A percentile compares a stretch with the other conserved stretches of the same genome.
phyloP scores from a whole-genome alignment of 2,329 filamentous ascomycete genomes.

The Hypocrella siamensis region DNA sequence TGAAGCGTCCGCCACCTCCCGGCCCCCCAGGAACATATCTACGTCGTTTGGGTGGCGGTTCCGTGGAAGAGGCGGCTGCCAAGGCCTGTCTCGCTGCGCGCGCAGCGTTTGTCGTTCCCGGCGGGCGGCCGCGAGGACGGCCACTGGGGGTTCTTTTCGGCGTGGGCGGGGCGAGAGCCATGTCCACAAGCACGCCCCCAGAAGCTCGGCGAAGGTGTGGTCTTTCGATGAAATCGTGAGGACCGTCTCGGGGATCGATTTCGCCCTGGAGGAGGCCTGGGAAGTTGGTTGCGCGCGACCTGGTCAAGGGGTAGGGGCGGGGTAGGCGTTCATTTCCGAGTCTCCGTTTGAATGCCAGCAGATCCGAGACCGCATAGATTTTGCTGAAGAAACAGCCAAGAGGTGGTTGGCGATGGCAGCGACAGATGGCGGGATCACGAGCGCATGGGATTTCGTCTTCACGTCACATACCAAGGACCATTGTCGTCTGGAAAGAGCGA shows the following conservation, averaged over 20 bases:
- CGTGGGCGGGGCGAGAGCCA: conserved; percentile 20
- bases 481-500: conserved; percentile 10
- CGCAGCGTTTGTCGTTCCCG: conserved; percentile 24
- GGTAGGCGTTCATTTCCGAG: conserved; percentile 9
- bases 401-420: conserved; percentile 9
- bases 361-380: conserved; percentile 7
- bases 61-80: conserved; percentile 22
- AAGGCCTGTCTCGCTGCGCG: conserved; percentile 22
- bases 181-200: conserved; percentile 4
- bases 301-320: conserved; percentile 14
- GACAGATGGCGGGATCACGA: conserved; percentile 11
- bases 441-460: conserved; percentile 16
- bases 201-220: not conserved
- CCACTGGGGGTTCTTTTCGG: conserved; percentile 25
- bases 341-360: conserved; percentile 4
- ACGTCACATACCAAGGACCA: conserved; percentile 13
- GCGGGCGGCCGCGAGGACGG: conserved; percentile 31
- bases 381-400: conserved; percentile 7
- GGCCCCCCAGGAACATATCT: conserved; percentile 77
- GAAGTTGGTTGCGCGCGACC: conserved; percentile 12
- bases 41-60: conserved; percentile 54
- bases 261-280: not conserved
- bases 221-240: too few relatives aligned
- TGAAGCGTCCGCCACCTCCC: conserved; percentile 70
- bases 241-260: too few relatives aligned